These are phyloP conservation scores for Wickerhamiella pararugosa DNA, from an alignment of 1,139 yeast genomes.

Conservation along the genomic window DNA sequence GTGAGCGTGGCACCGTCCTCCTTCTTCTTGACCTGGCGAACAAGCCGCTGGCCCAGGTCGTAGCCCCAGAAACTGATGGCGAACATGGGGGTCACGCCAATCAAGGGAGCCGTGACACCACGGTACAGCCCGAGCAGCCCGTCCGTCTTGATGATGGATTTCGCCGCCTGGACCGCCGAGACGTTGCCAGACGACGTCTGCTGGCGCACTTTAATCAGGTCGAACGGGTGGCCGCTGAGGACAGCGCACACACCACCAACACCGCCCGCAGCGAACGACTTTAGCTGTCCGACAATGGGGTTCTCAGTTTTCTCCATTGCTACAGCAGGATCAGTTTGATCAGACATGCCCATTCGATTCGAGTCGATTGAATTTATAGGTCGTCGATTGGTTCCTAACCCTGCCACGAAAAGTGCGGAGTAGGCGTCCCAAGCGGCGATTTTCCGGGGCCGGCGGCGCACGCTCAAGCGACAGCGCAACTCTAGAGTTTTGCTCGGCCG, in stretches of 20 bases:
- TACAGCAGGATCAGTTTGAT: slow-evolving; percentile 7
- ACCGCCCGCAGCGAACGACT: slow-evolving; percentile 86
- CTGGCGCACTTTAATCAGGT: slow-evolving; percentile 77
- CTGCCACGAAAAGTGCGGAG: too few species aligned
- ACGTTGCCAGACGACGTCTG: slow-evolving; percentile 52
- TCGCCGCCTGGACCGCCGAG: slow-evolving; percentile 49
- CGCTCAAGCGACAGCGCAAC: too few species aligned
- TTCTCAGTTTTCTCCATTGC: slow-evolving; percentile 7
- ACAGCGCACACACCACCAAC: slow-evolving; percentile 77
- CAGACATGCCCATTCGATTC: slow-evolving; percentile 1
- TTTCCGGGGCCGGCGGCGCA: not conserved
- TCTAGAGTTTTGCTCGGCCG: too few species aligned
- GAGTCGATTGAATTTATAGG: too few species aligned
- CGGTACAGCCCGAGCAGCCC: slow-evolving; percentile 71
- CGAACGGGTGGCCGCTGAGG: slow-evolving; percentile 91
- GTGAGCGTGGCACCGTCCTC: slow-evolving; percentile 33
- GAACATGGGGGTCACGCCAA: slow-evolving; percentile 97
- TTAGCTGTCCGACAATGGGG: slow-evolving; percentile 32
- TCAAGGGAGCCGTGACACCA: slow-evolving; percentile 77
- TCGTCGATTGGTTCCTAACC: too few species aligned
- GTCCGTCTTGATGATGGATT: slow-evolving; percentile 51
- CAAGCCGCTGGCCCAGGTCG: slow-evolving; percentile 76
- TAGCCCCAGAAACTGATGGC: slow-evolving; percentile 98
- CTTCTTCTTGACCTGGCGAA: slow-evolving; percentile 32
- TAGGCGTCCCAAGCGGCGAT: not conserved